These are phyloP conservation scores for Suillus americanus DNA, from an alignment of 768 basidiomycete species.

Conservation along the genomic window DNA sequence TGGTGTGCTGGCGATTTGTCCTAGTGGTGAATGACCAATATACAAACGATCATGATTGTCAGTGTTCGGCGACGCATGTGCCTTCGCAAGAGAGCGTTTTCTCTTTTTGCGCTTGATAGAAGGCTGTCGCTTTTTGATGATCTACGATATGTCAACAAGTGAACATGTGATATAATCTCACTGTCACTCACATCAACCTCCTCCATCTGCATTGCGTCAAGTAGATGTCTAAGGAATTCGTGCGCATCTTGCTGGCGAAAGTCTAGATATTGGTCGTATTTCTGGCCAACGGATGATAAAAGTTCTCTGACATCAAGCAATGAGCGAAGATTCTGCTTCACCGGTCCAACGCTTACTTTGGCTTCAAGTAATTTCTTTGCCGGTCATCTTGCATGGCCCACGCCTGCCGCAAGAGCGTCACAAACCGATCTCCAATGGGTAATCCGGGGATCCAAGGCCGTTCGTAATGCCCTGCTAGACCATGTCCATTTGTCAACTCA, in stretches of 20 bases:
- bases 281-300: conserved; percentile 67
- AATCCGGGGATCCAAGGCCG: conserved; percentile 56
- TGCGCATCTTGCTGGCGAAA: conserved; percentile 97
- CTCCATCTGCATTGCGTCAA: conserved; percentile 94
- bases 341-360: conserved; percentile 53
- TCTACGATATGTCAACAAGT: conserved; percentile 39
- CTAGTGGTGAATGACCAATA: conserved; percentile 3
- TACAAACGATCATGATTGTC: neutral
- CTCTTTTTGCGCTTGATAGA: conserved; percentile 38
- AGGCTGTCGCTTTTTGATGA: conserved; percentile 74
- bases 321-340: conserved; percentile 3
- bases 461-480: conserved; percentile 49
- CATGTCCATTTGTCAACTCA: conserved; percentile 63
- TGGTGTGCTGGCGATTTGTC: neutral
- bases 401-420: conserved; percentile 56
- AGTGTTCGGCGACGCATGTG: neutral
- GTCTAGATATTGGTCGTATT: conserved; percentile 93
- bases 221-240: conserved; percentile 84
- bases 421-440: conserved; percentile 70
- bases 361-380: conserved; percentile 56
- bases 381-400: conserved; percentile 61
- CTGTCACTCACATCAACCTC: conserved; percentile 74
- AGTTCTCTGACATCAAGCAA: conserved; percentile 45
- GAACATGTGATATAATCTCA: neutral
- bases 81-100: conserved; percentile 2